phyloP scores from a whole-genome alignment of 768 basidiomycete genomes.

The Lactarius psammicola region DNA sequence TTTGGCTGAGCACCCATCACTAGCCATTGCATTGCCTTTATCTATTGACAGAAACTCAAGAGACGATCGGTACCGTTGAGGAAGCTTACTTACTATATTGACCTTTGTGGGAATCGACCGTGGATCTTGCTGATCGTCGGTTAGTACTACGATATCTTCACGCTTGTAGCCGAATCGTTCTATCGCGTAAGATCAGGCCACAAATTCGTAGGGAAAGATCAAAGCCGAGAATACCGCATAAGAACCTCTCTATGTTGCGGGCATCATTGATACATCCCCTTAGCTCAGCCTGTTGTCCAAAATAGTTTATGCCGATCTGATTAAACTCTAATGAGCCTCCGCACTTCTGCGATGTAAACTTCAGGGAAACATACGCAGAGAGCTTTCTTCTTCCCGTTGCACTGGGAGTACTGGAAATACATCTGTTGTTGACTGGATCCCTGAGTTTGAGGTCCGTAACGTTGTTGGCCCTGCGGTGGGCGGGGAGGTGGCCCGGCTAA shows the following conservation, averaged over 20 bases:
- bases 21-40: conserved; percentile 59
- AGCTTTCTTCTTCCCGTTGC: conserved; percentile 53
- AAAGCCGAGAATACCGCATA: conserved; percentile 35
- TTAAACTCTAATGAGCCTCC: background rate
- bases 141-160: conserved; percentile 58
- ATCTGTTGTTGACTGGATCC: conserved; percentile 40
- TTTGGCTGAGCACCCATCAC: conserved; percentile 52
- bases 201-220: background rate
- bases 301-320: conserved; percentile 57
- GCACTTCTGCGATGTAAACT: background rate
- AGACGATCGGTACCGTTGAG: background rate
- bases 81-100: conserved; percentile 45
- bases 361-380: conserved; percentile 43
- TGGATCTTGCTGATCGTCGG: conserved; percentile 48
- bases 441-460: conserved; percentile 46
- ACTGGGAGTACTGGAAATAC: conserved; percentile 56
- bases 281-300: conserved; percentile 43
- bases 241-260: conserved; percentile 50
- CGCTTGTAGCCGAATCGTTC: conserved; percentile 47
- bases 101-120: conserved; percentile 48
- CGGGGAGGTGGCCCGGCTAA: conserved; percentile 34
- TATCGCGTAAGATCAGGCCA: conserved; percentile 22
- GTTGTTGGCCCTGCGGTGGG: conserved; percentile 41
- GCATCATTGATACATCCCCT: conserved; percentile 63
- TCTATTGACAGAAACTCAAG: conserved; percentile 30